Evolutionary conservation across 2,329 filamentous ascomycete species (phyloP), one percentile per base, ranked within the genome.

Genomic region (Zopfia rhizophila): DNA sequence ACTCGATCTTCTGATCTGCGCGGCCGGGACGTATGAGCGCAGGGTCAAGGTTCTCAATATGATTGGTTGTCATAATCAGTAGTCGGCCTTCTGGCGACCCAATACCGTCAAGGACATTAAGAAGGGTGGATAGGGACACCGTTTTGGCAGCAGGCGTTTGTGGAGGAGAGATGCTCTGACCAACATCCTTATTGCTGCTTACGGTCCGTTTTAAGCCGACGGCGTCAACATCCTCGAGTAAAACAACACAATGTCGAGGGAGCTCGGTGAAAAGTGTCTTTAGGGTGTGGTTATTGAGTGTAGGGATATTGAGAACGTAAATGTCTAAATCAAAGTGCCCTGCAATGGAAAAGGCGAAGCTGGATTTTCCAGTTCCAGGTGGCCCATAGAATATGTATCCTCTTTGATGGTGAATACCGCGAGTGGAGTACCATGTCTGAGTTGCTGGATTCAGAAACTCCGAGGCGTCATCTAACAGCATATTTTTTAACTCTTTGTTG

Each of bases 1-100:
- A 99, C 75, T 99, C 94, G 64, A 99, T 99, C 83, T 99, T 99
- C 66, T 94, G 85, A 74, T 97, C 93, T 66, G 97, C 97, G 82
- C 93, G 92, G 22, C 93, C 93, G 8, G 93, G 93, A 78, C 93
- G 84, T 91, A 97, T 97, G 56, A 97, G 82, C 3, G 93, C 93
- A n/a, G 93, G 93, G 69, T 97, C 93, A 43, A 97, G 82, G 3
- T 82, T 78, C 58, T 92, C 85, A 3, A 87, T 86, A 48, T 84
- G 82, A 70, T 93, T 94, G 22, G 88, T 91, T 0, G 89, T 92
- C 87, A 92, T 91, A 73, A 93, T 86, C 14, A 93, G 80, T 10
- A 93, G 82, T 32, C 88, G 82, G 18, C 89, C 89, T 72, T 93
- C 89, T 58, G 90, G 88, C 3, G 85, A 88, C 1, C 87, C 88